A percentile compares a stretch with the other conserved stretches of the same genome.
Evolutionary conservation across 495 filamentous ascomycete genomes (phyloP).

Genomic region (Saxophila tyrrhenica): DNA sequence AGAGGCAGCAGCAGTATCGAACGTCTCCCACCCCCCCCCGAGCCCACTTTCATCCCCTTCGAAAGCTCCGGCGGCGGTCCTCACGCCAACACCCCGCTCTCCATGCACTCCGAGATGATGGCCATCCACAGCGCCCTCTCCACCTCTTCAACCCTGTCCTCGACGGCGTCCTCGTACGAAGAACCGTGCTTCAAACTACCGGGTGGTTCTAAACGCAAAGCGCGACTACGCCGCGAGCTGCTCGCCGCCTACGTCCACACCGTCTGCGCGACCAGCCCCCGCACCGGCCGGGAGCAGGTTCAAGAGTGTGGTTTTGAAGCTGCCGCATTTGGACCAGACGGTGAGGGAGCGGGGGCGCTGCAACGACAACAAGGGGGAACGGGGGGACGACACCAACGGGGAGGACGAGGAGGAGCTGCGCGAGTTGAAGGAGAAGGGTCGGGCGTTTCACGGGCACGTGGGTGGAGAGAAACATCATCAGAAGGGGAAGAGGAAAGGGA

Average conservation of each 20-base stretch:
- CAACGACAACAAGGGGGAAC: constrained; percentile 18
- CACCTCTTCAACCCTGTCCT: constrained; percentile 33
- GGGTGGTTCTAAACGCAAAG: constrained; percentile 36
- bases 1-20: neutral
- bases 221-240: constrained; percentile 29
- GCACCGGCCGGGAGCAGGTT: constrained; percentile 26
- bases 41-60: constrained; percentile 28
- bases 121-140: constrained; percentile 41
- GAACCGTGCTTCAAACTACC: constrained; percentile 41
- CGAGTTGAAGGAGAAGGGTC: constrained; percentile 5
- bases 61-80: constrained; percentile 24
- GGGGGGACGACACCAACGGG: constrained; percentile 23
- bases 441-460: constrained; percentile 12
- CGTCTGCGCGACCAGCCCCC: constrained; percentile 28
- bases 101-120: constrained; percentile 48
- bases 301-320: constrained; percentile 41
- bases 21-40: neutral
- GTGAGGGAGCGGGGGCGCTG: constrained; percentile 17
- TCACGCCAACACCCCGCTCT: constrained; percentile 33
- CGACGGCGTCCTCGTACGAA: constrained; percentile 32
- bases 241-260: constrained; percentile 36
- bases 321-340: constrained; percentile 33
- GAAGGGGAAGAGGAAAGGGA: constrained; percentile 1
- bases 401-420: constrained; percentile 21
- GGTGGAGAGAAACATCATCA: constrained; percentile 21